Evolutionary conservation across 305 asterid species (phyloP).

Genomic region (Lippia alba): DNA sequence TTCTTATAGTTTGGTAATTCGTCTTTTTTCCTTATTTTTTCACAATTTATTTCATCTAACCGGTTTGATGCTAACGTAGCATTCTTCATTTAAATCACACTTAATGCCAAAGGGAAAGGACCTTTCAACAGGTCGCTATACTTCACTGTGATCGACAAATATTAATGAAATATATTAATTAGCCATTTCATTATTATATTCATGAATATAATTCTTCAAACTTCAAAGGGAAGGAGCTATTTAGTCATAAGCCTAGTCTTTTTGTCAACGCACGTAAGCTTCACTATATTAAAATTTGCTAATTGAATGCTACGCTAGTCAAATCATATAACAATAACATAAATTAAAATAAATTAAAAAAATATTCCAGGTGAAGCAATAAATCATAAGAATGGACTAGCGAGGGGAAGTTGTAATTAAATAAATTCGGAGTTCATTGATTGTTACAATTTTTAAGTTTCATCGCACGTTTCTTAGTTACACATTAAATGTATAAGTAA

Average conservation of each 20-base stretch:
- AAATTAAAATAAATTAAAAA: too few relatives aligned
- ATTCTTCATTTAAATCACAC: conserved; percentile 19
- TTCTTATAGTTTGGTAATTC: not conserved
- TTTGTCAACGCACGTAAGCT: conserved; percentile 8
- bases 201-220: not conserved
- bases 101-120: conserved; percentile 14
- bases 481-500: too few relatives aligned
- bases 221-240: not conserved
- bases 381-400: too few relatives aligned
- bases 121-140: conserved; percentile 13
- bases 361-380: too few relatives aligned
- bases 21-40: not conserved
- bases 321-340: not conserved
- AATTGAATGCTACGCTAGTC: conserved; percentile 25
- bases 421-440: too few relatives aligned
- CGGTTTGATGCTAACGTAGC: conserved; percentile 1
- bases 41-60: not conserved
- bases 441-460: too few relatives aligned
- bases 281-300: not conserved
- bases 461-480: too few relatives aligned
- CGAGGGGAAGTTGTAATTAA: too few relatives aligned
- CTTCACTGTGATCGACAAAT: not conserved
- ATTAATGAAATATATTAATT: too few relatives aligned
- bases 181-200: too few relatives aligned
- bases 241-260: not conserved